Evolutionary conservation across 306 rosid genomes (phyloP), one percentile per base, ranked within the genome.

Genomic region (Casuarina glauca): DNA sequence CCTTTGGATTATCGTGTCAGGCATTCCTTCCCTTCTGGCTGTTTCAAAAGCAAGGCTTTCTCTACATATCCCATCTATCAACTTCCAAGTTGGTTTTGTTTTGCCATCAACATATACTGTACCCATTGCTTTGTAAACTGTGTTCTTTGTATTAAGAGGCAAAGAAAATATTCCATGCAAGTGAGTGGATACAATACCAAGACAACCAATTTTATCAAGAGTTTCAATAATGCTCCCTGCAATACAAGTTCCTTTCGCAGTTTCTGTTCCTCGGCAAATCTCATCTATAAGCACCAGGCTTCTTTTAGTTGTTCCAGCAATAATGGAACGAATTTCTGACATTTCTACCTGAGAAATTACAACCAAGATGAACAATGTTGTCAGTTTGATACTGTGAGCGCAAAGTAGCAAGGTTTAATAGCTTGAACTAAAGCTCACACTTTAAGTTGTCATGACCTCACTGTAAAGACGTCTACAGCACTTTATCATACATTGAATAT

Each of bases 31-130:
- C 78, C 81, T 87, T 89, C 76, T 82, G 46, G 98, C 97, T 60
- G 98, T 94, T 91, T 94, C 98, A 82, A 95, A 95, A 16, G 97
- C 98, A 78, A 95, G 97, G 84, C 97, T 95, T 84, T 92, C 98
- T 81, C 87, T 89, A 74, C 98, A 95, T 48, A 89, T 80, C 67
- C 98, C 98, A 57, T 88, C 87, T 26, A 78, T 88, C 78, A 95
- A 78, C 87, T 87, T 86, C 98, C 97, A 92, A 32, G 98, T 95
- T 49, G 98, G 97, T 76, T 81, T 89, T 76, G 90, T 83, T 74
- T 87, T 84, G 78, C 97, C 97, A 55, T 89, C 87, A 45, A 87
- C 74, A 79, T 74, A 83, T 7, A 66, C 73, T 26, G 96, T 84
- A 70, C 93, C 97, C 98, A 95, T 94, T 79, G 97, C 93, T 86